Evolutionary conservation across 2,329 filamentous ascomycete species (phyloP).

Genomic region (Pseudocercospora vitis): DNA sequence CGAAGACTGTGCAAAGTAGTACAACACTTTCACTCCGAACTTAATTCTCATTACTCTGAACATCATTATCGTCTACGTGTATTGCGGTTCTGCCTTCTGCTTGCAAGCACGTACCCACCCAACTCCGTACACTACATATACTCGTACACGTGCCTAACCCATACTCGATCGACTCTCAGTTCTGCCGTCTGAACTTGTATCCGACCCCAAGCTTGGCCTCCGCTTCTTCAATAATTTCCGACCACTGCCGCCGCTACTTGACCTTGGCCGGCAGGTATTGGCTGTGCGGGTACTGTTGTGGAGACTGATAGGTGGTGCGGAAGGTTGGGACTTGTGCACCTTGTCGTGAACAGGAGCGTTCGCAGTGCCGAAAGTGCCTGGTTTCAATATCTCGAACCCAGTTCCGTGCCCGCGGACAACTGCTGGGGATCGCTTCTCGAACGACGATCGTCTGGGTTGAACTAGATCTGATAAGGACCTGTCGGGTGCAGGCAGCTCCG

Average conservation of each 20-base stretch:
- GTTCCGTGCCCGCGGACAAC: slow-evolving; percentile 37
- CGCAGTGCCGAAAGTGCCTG: slow-evolving; percentile 33
- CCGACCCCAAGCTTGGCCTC: slow-evolving; percentile 28
- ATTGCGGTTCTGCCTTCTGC: neutral
- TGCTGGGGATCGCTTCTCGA: slow-evolving; percentile 30
- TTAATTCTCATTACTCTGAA: neutral
- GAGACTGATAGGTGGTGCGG: slow-evolving; percentile 33
- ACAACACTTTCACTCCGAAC: too few species aligned
- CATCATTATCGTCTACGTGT: neutral
- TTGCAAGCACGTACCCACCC: neutral
- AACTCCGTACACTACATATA: neutral
- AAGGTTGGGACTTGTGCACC: slow-evolving; percentile 13
- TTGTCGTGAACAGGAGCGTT: slow-evolving; percentile 19
- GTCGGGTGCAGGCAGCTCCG: too few species aligned
- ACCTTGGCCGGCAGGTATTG: slow-evolving; percentile 17
- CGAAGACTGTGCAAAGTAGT: too few species aligned
- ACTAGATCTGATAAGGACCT: neutral
- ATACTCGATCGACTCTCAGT: slow-evolving; percentile 13
- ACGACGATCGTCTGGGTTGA: slow-evolving; percentile 21
- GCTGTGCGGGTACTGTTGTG: slow-evolving; percentile 22
- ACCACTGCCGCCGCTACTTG: slow-evolving; percentile 27
- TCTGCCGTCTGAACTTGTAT: slow-evolving; percentile 13
- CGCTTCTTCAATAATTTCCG: slow-evolving; percentile 38
- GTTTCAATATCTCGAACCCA: slow-evolving; percentile 40
- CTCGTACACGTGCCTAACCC: slow-evolving; percentile 1